Conservation (phyloP, 768 basidiomycete genomes). For the Asterophora lycoperdoides region DNA sequence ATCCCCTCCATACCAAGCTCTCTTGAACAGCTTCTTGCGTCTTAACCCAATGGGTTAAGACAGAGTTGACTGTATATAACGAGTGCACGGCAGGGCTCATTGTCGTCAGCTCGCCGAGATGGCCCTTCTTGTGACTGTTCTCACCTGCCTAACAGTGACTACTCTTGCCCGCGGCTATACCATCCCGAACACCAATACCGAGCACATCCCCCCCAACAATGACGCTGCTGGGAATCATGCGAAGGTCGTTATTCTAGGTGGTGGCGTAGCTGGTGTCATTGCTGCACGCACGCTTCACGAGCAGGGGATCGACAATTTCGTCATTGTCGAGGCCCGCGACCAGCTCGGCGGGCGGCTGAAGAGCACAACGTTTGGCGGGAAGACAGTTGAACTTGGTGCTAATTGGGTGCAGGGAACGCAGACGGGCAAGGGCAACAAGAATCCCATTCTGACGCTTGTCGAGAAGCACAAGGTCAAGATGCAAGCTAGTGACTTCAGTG, state of each 20-base stretch:
- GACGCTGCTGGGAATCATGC: slow-evolving; percentile 3
- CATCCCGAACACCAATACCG: not conserved
- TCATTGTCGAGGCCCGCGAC: slow-evolving; percentile 55
- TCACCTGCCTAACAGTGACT: not conserved
- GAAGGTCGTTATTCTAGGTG: slow-evolving; percentile 58
- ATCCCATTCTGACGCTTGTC: slow-evolving; percentile 58
- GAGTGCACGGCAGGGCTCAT: not conserved
- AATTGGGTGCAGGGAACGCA: slow-evolving; percentile 60
- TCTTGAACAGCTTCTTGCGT: too few species aligned
- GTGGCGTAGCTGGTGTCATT: slow-evolving; percentile 61
- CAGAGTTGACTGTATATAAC: not conserved
- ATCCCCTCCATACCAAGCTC: too few species aligned
- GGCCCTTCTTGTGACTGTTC: not conserved
- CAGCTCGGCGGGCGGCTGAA: slow-evolving; percentile 62
- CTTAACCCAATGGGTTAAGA: too few species aligned
- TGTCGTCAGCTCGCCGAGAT: not conserved
- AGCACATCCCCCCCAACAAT: not conserved
- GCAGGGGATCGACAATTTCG: slow-evolving; percentile 51
- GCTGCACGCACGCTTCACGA: slow-evolving; percentile 58
- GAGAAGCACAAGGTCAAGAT: slow-evolving; percentile 50
- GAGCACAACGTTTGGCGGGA: slow-evolving; percentile 41
- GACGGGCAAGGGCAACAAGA: slow-evolving; percentile 42
- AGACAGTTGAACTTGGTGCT: slow-evolving; percentile 52
- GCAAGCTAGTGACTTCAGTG: slow-evolving; percentile 40
- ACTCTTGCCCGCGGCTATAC: not conserved